phyloP scores from a whole-genome alignment of 495 filamentous ascomycete species.

The Penicillium longicatenatum region DNA sequence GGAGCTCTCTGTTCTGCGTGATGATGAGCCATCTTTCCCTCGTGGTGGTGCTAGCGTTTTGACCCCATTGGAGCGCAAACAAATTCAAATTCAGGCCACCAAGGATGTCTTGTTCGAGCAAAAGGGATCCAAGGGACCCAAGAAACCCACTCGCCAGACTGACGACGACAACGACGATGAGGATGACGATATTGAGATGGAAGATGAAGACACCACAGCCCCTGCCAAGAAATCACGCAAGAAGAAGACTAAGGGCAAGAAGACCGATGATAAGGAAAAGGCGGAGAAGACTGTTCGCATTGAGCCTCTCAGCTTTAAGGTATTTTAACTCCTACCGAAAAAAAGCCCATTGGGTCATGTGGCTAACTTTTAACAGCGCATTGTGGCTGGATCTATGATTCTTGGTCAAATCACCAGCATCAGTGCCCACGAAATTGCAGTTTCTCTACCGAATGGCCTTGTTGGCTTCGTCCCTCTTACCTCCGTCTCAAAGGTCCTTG shows the following conservation, averaged over 20 bases:
- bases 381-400: constrained; percentile 80
- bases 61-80: constrained; percentile 92
- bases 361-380: constrained; percentile 60
- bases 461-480: constrained; percentile 88
- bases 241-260: constrained; percentile 52
- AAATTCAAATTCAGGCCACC: constrained; percentile 92
- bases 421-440: constrained; percentile 70
- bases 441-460: constrained; percentile 90
- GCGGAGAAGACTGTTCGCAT: constrained; percentile 65
- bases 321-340: constrained; percentile 34
- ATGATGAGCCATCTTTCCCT: constrained; percentile 88
- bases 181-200: constrained; percentile 45
- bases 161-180: constrained; percentile 47
- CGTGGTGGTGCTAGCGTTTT: constrained; percentile 88
- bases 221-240: constrained; percentile 55
- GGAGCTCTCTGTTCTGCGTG: constrained; percentile 57
- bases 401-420: constrained; percentile 85
- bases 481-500: constrained; percentile 76
- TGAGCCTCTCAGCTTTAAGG: constrained; percentile 89
- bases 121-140: constrained; percentile 46
- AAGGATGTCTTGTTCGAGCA: constrained; percentile 94
- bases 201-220: constrained; percentile 40
- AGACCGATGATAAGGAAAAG: constrained; percentile 44
- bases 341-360: not conserved
- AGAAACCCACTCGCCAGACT: constrained; percentile 44